Percentiles rank a stretch among this genome's conserved stretches.
phyloP scores from a whole-genome alignment of 2,329 filamentous ascomycete species.

The Nigrospora osmanthi region DNA sequence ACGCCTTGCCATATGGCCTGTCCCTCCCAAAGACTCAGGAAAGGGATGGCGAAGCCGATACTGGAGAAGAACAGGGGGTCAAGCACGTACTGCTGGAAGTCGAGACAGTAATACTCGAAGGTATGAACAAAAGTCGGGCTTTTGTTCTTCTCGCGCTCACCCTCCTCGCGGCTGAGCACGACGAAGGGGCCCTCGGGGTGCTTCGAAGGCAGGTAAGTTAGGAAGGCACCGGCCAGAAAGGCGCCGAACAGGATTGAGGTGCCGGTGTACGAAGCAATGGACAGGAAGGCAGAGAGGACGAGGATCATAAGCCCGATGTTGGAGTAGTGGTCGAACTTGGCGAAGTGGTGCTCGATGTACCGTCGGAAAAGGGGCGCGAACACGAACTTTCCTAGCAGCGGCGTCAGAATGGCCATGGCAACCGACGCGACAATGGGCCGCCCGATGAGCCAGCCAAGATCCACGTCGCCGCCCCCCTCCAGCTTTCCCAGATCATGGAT shows the following conservation, averaged over 20 bases:
- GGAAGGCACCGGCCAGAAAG: constrained; percentile 29
- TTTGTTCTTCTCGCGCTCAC: too few species aligned
- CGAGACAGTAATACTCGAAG: constrained; percentile 25
- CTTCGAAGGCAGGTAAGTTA: constrained; percentile 26
- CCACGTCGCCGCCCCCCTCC: constrained; percentile 9
- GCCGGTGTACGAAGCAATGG: constrained; percentile 25
- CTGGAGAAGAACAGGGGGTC: constrained; percentile 51
- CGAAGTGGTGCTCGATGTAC: constrained; percentile 24
- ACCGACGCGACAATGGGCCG: constrained; percentile 28
- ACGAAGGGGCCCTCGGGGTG: constrained; percentile 24
- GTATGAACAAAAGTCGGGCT: too few species aligned
- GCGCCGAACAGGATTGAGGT: constrained; percentile 29
- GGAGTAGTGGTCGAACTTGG: constrained; percentile 18
- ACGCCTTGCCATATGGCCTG: constrained; percentile 40
- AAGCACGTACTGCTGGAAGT: constrained; percentile 33
- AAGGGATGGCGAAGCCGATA: constrained; percentile 54
- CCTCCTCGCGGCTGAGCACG: too few species aligned
- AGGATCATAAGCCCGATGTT: constrained; percentile 23
- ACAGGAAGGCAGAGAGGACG: constrained; percentile 16
- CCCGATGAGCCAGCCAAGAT: constrained; percentile 26
- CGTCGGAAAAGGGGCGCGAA: constrained; percentile 18
- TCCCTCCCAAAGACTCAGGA: constrained; percentile 44
- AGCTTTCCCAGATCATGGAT: constrained; percentile 10
- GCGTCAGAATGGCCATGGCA: constrained; percentile 24
- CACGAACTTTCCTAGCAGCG: constrained; percentile 10